Evolutionary conservation across 805 yeast species (phyloP), one percentile per base, ranked within the genome.

Genomic region (Kluyveromyces lactis): DNA sequence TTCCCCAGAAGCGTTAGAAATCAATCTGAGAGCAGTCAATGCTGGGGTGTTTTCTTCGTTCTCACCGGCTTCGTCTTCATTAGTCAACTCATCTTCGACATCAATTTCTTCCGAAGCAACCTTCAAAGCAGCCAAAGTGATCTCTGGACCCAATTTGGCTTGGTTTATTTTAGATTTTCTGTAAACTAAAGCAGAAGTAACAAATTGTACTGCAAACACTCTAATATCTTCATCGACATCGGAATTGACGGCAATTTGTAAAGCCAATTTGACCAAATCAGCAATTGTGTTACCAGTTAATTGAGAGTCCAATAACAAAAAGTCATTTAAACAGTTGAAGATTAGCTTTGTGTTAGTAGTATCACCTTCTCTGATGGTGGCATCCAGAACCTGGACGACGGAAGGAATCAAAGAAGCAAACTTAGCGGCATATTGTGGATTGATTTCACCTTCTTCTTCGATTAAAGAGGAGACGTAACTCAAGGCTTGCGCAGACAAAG

Each of bases 51-150:
- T 82, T 64, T 90, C 97, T 66, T 87, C 96, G 56, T 86, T 87
- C 62, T 87, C 96, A 50, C 85, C 90, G 52, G 87, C 94, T 57
- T 85, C 95, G 47, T 82, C 89, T 53, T 83, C 90, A 44, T 75
- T 79, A 47, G 77, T 77, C 48, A 83, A 71, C 58, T 82, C 90
- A 26, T 74, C 80, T 39, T 77, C 84, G 33, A 77, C 81, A 49
- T 83, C 92, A 40, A 81, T 77, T 52, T 83, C 94, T 64, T 86
- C 95, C 46, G 87, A 72, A 18, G 92, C 81, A 47, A 90, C 78
- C 50, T 75, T 72, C 43, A 86, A 67, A 42, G 92, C 90, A 45
- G 82, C 72, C 46, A 75, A 61, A 31, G 92, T 77, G 51, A 92
- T 73, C 41, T 73, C 75, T 33, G 86, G 89, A 43, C 97, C 98